Evolutionary conservation across 352 stramenopile genomes (phyloP), one percentile per base, ranked within the genome.

Genomic region (Ophiocytium majus): DNA sequence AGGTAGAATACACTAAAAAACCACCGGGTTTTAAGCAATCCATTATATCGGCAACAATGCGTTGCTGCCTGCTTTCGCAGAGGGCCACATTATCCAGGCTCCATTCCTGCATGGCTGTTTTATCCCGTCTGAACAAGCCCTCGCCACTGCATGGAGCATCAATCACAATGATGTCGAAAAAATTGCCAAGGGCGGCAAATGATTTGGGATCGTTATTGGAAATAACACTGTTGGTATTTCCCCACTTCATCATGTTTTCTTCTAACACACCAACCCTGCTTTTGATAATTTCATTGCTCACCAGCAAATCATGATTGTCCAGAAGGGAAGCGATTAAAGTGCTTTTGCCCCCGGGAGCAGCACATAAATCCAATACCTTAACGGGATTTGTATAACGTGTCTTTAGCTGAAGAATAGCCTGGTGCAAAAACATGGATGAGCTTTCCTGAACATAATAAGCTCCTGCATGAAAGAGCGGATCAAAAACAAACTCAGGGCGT

Each of bases 391-490:
- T 71, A 23, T 23, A 28, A 28, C 28, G 19, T 23, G 28, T 71
- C 57, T 23, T 71, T 71, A 23, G 57, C 57, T 71, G 23, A 23
- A 71, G 28, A n/a, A n/a, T n/a, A 23, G 57, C 57, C 57, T 71
- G 57, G 23, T 71, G 19, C 23, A 71, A 23, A 71, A 71, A 71
- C 57, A 71, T 71, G 19, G 57, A 71, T 71, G 57, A 71, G 28
- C 19, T 28, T 71, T 71, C 57, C 57, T 71, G 57, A 71, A 71
- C 57, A 28, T 71, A 71, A 71, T 71, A 71, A 71, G 19, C 23
- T 23, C 57, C 57, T 71, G 57, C 57, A 28, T 71, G 57, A 71
- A 71, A 71, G 19, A 71, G 28, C 23, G 57, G 57, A 71, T 71
- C 57, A 28, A 28, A 23, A 23, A 28, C 28, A 71, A 71, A 71